Evolutionary conservation across 345 rosid genomes (phyloP).

Genomic region (Angophora floribunda): DNA sequence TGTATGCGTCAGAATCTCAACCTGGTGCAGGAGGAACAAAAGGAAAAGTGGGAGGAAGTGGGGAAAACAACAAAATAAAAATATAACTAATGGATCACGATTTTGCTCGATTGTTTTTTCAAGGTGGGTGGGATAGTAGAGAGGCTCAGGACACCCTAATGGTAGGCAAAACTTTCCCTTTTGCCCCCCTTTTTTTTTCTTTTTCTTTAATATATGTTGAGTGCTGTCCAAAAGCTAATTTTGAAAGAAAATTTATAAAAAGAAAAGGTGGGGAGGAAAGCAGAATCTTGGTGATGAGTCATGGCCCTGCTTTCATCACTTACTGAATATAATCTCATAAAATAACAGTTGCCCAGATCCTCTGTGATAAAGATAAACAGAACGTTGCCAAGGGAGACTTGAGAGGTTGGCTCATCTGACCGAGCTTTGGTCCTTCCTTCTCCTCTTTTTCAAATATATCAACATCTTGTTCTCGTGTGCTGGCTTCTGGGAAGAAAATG

Average conservation of each 20-base stretch:
- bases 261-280: background rate
- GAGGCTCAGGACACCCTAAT: background rate
- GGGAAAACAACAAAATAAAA: background rate
- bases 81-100: background rate
- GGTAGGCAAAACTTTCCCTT: background rate
- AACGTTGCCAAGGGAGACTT: background rate
- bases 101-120: background rate
- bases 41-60: background rate
- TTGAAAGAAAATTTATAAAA: background rate
- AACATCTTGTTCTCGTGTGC: background rate
- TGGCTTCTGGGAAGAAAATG: background rate
- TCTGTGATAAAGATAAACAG: background rate
- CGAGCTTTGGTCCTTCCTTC: background rate
- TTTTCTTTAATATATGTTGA: background rate
- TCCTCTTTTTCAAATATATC: background rate
- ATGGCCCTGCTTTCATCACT: background rate
- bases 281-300: background rate
- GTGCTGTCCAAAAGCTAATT: background rate
- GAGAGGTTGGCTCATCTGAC: background rate
- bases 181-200: background rate
- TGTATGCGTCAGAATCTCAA: background rate
- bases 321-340: background rate
- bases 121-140: background rate
- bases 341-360: background rate
- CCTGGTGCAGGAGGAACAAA: background rate